Evolutionary conservation across 2,329 filamentous ascomycete species (phyloP).

Genomic region (Cyphellophora attinorum): DNA sequence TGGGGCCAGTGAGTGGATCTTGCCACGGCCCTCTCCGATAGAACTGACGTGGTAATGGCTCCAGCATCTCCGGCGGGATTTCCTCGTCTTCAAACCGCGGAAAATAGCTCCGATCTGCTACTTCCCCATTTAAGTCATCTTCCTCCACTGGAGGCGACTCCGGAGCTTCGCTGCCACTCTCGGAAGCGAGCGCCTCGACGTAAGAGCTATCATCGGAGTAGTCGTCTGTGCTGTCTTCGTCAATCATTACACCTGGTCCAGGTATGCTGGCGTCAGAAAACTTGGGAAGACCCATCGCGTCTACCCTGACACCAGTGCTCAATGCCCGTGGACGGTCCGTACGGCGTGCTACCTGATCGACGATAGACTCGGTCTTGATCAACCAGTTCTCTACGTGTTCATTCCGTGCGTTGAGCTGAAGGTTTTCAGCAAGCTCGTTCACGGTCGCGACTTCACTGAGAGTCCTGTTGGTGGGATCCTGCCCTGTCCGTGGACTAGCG

Average conservation of each 20-base stretch:
- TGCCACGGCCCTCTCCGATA: constrained; percentile 38
- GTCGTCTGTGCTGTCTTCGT: constrained; percentile 30
- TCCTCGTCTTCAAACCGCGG: constrained; percentile 17
- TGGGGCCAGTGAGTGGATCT: constrained; percentile 24
- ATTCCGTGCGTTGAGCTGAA: constrained; percentile 41
- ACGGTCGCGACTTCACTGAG: constrained; percentile 37
- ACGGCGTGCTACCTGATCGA: constrained; percentile 1
- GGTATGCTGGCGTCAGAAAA: constrained; percentile 35
- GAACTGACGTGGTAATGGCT: constrained; percentile 28
- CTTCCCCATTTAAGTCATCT: constrained; percentile 15
- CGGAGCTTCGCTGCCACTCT: constrained; percentile 20
- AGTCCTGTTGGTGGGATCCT: constrained; percentile 36
- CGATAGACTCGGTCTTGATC: no score
- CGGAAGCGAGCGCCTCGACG: constrained; percentile 19
- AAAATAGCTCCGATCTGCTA: constrained; percentile 17
- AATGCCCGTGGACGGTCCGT: constrained; percentile 10
- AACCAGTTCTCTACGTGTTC: constrained; percentile 46
- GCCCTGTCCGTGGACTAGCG: constrained; percentile 26
- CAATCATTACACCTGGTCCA: constrained; percentile 40
- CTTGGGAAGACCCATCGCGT: constrained; percentile 20
- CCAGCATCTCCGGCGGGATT: constrained; percentile 19
- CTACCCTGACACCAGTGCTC: constrained; percentile 29
- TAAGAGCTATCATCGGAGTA: constrained; percentile 22
- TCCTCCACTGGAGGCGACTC: constrained; percentile 19
- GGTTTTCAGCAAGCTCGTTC: constrained; percentile 40